Conservation (phyloP, 2,329 filamentous ascomycete genomes). For the Talaromyces sp. region DNA sequence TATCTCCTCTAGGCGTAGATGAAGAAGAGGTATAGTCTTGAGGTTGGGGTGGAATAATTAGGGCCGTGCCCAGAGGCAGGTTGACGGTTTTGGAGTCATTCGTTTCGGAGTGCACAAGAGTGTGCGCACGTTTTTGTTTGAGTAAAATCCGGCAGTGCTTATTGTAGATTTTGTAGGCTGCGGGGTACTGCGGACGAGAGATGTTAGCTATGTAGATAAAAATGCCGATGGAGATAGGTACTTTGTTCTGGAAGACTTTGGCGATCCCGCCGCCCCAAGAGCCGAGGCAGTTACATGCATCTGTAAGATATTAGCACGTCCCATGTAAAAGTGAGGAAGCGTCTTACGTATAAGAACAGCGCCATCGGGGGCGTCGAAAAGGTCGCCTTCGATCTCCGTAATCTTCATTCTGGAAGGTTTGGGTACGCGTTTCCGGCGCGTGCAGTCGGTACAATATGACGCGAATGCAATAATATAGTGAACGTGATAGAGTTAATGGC, state of each 20-base stretch:
- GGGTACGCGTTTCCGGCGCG: background rate
- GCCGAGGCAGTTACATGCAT: slow-evolving; percentile 60
- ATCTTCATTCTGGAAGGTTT: slow-evolving; percentile 2
- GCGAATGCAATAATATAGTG: background rate
- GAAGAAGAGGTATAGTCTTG: slow-evolving; percentile 24
- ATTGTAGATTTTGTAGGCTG: slow-evolving; percentile 49
- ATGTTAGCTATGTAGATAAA: background rate
- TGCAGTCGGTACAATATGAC: background rate
- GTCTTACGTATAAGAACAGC: slow-evolving; percentile 51
- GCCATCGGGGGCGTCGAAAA: slow-evolving; percentile 52
- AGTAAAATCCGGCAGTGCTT: slow-evolving; percentile 43
- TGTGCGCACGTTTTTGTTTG: background rate
- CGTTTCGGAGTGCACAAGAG: background rate
- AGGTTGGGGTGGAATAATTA: slow-evolving; percentile 53
- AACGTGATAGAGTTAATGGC: background rate
- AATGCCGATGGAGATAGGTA: slow-evolving; percentile 15
- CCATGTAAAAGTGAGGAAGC: background rate
- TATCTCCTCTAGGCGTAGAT: background rate
- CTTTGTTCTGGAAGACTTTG: slow-evolving; percentile 44
- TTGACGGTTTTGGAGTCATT: background rate
- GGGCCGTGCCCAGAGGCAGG: slow-evolving; percentile 45
- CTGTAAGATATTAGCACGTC: slow-evolving; percentile 24
- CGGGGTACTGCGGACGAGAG: slow-evolving; percentile 43
- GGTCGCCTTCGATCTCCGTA: slow-evolving; percentile 42
- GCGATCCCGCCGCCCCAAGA: slow-evolving; percentile 61